A percentile compares a stretch with the other conserved stretches of the same genome.
Evolutionary conservation across 306 rosid genomes (phyloP).

Genomic region (Rosa multiflora): DNA sequence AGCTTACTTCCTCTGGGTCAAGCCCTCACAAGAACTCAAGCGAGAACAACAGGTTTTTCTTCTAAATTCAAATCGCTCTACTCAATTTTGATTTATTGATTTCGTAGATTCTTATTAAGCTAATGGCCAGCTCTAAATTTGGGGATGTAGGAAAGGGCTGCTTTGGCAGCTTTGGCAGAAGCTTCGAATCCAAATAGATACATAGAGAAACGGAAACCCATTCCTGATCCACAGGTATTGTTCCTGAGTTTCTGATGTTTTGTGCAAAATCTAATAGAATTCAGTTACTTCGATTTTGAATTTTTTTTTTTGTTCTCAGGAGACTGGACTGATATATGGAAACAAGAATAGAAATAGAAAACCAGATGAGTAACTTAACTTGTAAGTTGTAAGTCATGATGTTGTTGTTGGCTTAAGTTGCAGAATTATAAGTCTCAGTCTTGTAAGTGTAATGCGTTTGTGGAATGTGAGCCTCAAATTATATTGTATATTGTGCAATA

Average conservation of each 20-base stretch:
- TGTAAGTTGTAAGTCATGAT: neutral
- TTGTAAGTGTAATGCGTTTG: neutral
- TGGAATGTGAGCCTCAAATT: neutral
- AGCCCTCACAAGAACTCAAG: constrained; percentile 83
- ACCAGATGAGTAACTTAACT: constrained; percentile 31
- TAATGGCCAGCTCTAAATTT: neutral
- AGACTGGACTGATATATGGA: constrained; percentile 75
- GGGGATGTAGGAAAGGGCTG: constrained; percentile 53
- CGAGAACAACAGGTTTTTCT: constrained; percentile 62
- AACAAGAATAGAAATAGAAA: constrained; percentile 48
- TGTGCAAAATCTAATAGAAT: neutral
- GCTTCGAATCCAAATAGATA: constrained; percentile 63
- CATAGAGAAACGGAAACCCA: constrained; percentile 74
- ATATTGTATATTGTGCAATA: constrained; percentile 11
- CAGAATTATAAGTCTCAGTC: neutral
- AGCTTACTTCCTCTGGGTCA: constrained; percentile 92
- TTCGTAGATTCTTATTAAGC: neutral
- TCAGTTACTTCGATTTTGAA: neutral
- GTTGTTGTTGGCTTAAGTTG: neutral
- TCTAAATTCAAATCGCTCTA: neutral
- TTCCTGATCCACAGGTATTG: constrained; percentile 83
- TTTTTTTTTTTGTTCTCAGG: constrained; percentile 33
- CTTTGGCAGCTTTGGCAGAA: constrained; percentile 62
- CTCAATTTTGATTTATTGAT: neutral
- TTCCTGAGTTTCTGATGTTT: neutral